Evolutionary conservation across 192 early-diverging fungal genomes (phyloP).

Genomic region (Chytriomyces confervae): DNA sequence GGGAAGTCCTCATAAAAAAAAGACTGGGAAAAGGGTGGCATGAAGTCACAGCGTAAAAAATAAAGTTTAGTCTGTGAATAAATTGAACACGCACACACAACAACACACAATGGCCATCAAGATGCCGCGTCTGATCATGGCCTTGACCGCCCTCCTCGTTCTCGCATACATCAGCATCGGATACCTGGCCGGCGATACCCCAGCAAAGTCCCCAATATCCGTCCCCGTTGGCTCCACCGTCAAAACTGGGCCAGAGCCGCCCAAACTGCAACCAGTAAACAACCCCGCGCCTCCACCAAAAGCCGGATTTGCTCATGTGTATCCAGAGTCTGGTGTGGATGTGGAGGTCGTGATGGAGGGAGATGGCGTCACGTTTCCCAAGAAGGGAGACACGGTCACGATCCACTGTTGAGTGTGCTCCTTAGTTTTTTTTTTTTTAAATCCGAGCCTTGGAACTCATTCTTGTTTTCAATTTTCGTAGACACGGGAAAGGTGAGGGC

Average conservation of each 20-base stretch:
- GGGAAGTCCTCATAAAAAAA: background rate
- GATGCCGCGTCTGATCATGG: too few relatives aligned
- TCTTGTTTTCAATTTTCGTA: background rate
- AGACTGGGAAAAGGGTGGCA: background rate
- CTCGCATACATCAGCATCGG: too few relatives aligned
- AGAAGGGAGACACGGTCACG: conserved; percentile 55
- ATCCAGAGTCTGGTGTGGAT: background rate
- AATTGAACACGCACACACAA: too few relatives aligned
- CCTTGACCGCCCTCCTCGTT: too few relatives aligned
- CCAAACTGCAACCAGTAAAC: background rate
- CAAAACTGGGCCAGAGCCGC: background rate
- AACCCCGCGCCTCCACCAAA: background rate
- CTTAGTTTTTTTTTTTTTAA: background rate
- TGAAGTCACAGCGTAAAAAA: background rate
- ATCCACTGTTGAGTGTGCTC: conserved; percentile 50
- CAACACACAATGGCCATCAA: too few relatives aligned
- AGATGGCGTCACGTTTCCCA: conserved; percentile 58
- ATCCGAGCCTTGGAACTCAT: background rate
- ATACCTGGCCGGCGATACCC: too few relatives aligned
- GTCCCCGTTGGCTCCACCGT: background rate
- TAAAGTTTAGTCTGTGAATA: background rate
- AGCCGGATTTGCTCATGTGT: background rate
- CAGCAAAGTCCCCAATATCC: background rate
- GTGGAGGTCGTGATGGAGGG: background rate
- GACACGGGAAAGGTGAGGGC: conserved; percentile 47